Evolutionary conservation across 768 basidiomycete genomes (phyloP).

Genomic region (Exsudoporus frostii): DNA sequence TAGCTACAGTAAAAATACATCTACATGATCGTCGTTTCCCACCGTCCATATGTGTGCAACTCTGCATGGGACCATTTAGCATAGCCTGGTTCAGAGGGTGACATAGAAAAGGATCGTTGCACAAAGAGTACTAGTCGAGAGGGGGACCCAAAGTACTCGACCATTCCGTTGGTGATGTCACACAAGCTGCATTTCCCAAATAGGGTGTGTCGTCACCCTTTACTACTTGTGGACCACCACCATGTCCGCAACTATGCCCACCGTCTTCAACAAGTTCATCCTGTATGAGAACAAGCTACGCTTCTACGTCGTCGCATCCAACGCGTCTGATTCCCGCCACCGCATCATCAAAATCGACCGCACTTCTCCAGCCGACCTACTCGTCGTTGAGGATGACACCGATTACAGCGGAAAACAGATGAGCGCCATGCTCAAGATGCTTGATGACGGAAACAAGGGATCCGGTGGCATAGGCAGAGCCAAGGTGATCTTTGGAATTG

Average conservation of each 20-base stretch:
- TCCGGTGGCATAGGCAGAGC: slow-evolving; percentile 84
- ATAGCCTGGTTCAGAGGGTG: slow-evolving; percentile 36
- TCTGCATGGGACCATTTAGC: slow-evolving; percentile 60
- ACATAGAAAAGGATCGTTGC: slow-evolving; percentile 18
- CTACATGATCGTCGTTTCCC: too few species aligned
- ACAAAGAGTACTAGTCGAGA: not conserved
- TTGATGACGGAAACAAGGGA: slow-evolving; percentile 90
- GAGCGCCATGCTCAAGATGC: slow-evolving; percentile 88
- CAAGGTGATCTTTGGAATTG: slow-evolving; percentile 78
- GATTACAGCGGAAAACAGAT: slow-evolving; percentile 89
- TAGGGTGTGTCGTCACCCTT: not conserved
- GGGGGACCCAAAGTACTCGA: too few species aligned
- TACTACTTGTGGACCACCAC: not conserved
- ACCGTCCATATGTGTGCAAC: slow-evolving; percentile 58
- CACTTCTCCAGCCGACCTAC: slow-evolving; percentile 69
- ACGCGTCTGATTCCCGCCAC: slow-evolving; percentile 83
- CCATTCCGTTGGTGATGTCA: too few species aligned
- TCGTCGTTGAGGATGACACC: slow-evolving; percentile 81
- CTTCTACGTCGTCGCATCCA: slow-evolving; percentile 91
- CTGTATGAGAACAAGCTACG: slow-evolving; percentile 90
- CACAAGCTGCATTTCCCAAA: too few species aligned
- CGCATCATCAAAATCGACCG: slow-evolving; percentile 93
- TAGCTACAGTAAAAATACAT: too few species aligned
- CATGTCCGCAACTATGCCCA: not conserved
- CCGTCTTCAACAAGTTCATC: slow-evolving; percentile 72